Evolutionary conservation across 176 grass and related monocot genomes (phyloP), one percentile per base, ranked within the genome.

Genomic region (Triticum turgidum): DNA sequence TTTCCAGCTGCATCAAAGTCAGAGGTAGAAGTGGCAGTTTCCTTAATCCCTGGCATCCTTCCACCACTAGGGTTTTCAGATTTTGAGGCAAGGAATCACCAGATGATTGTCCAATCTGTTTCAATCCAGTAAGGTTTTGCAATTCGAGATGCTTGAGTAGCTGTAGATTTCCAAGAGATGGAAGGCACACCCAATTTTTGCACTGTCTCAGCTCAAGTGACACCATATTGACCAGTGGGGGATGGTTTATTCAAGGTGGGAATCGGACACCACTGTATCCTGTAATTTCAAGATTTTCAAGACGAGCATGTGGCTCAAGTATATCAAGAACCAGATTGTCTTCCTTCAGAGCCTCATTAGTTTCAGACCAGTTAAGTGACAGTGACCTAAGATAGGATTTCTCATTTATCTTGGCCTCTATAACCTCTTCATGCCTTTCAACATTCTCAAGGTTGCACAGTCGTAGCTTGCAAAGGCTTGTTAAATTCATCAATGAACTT

Each of bases 401-500:
- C 5, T 82, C 68, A 24, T 51, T 80, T 32, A 90, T 2, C 25
- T 90, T 86, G 30, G 30, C 88, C 14, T 77, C 8, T 0, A 69
- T 61, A 34, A 79, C 44, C 9, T 82, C 61, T 78, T 82, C 39
- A 63, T 56, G 67, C 17, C 6, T 30, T 2, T 17, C 32, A 21
- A 86, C 38, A 73, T 86, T 86, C 17, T 80, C 35, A 69, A 90
- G 78, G 73, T 30, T 32, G 2, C 65, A 52, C 9, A 90, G 6
- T 11, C 22, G 3, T 37, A 90, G 30, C 29, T 69, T 62, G 38
- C 39, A 8, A 44, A 90, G 69, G 11, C 3, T 37, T 21, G 66
- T 86, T 21, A 90, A 80, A 51, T 74, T 65, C 65, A 0, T 25
- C 0, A 91, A 6, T 79, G 86, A 80, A 87, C 52, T 69, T 78